Base-by-base conservation (phyloP, 208 protist genomes). In the Leishmania braziliensis region DNA sequence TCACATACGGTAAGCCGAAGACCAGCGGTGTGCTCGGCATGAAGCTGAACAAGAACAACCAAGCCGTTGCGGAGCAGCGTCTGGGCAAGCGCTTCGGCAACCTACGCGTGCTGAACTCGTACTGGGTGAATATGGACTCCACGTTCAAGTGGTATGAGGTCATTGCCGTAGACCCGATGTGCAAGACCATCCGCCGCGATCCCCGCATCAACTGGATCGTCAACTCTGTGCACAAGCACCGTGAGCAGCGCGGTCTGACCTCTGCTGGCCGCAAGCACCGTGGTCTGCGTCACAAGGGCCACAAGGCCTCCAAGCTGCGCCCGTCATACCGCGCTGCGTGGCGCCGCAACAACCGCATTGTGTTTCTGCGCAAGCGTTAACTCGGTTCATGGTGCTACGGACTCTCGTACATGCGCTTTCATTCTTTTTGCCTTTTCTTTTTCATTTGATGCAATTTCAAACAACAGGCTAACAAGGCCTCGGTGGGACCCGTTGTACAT, bases 201-300 rank as follows among this genome's bases (percentile, higher is more conserved):
- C 97, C 99, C 54, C 90, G 95, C 86, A 99, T 99, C 91, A 99
- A 99, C 98, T 99, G 99, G 99, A 99, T 99, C 91, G 93, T 94
- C 86, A 97, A 97, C 77, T 83, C 98, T 69, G 94, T 98, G 63
- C 97, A 99, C 90, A 99, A 99, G 93, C 96, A 99, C 93, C 95
- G 99, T 81, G 99, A 99, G 92, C 89, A 97, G 80, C 98, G 99
- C 83, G 99, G 99, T 87, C 94, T 99, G 62, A 99, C 99, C 82
- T 96, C 97, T 10, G 98, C 99, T 84, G 99, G 99, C 85, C 91
- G 94, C 85, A 96, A 98, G 87, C 90, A 94, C 93, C 96, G 99
- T 88, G 99, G 99, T 90, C 90, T 99, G 39, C 90, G 86, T 84
- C 90, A 95, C 86, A 99, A 99, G 92, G 98, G 99, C 75, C 91